Conservation (phyloP, 2,329 filamentous ascomycete genomes). For the Hypoxylon sp. region DNA sequence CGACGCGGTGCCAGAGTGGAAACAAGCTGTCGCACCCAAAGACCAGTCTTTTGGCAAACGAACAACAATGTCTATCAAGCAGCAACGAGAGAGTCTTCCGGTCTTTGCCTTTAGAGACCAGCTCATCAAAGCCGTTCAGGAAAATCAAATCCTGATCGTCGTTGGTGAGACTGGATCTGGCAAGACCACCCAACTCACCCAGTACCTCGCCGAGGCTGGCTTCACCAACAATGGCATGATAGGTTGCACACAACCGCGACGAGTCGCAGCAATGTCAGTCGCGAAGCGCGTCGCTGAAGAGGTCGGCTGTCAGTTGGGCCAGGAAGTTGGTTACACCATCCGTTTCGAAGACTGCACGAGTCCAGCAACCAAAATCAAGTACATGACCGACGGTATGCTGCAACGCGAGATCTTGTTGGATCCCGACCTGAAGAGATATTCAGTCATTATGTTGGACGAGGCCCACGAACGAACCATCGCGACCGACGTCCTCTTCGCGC, state of each 20-base stretch:
- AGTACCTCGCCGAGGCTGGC: conserved; percentile 93
- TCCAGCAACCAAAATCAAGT: conserved; percentile 93
- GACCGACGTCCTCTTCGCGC: conserved; percentile 93
- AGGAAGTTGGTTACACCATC: conserved; percentile 97
- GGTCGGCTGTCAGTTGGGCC: conserved; percentile 89
- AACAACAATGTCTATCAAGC: conserved; percentile 92
- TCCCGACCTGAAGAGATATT: conserved; percentile 89
- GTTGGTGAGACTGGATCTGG: conserved; percentile 98
- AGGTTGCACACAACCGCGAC: conserved; percentile 95
- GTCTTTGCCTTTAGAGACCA: conserved; percentile 91
- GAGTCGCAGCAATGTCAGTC: conserved; percentile 97
- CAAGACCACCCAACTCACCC: conserved; percentile 96
- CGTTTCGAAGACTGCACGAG: conserved; percentile 96
- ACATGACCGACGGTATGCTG: conserved; percentile 99
- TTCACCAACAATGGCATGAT: conserved; percentile 91
- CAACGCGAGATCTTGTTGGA: conserved; percentile 95
- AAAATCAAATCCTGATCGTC: conserved; percentile 94
- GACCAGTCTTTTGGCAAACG: conserved; percentile 87
- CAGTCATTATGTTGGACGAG: conserved; percentile 97
- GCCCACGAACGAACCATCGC: conserved; percentile 97
- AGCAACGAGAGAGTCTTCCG: conserved; percentile 90
- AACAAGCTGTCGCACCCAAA: conserved; percentile 83
- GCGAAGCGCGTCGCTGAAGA: conserved; percentile 97
- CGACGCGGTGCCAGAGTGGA: conserved; percentile 91
- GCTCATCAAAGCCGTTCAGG: conserved; percentile 86